Percentiles rank a stretch among this genome's conserved stretches.
These are phyloP conservation scores for Ceratocystis papillata DNA, from an alignment of 2,329 filamentous ascomycete species.

Conservation along the genomic window DNA sequence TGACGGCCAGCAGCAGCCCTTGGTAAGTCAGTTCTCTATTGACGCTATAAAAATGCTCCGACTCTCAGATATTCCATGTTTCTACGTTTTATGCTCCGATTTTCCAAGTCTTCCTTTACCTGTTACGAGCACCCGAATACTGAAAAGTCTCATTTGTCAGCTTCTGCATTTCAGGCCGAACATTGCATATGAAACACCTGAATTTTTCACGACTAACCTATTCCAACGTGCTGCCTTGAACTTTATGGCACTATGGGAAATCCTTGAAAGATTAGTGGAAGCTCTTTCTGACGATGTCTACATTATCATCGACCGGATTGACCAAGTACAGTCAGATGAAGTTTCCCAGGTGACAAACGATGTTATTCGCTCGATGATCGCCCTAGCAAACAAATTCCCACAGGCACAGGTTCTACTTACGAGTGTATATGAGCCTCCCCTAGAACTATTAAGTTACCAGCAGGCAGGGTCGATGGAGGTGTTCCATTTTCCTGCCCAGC, in stretches of 20 bases:
- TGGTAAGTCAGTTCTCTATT: constrained; percentile 21
- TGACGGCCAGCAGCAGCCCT: constrained; percentile 12
- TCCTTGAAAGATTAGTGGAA: constrained; percentile 21
- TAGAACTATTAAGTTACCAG: constrained; percentile 8
- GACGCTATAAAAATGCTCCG: constrained; percentile 20
- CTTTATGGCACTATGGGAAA: constrained; percentile 18
- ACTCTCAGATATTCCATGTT: constrained; percentile 16
- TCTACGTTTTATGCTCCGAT: constrained; percentile 21
- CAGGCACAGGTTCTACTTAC: constrained; percentile 18
- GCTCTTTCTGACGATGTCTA: constrained; percentile 20
- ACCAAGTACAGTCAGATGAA: constrained; percentile 20
- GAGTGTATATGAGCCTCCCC: constrained; percentile 24
- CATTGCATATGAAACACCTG: constrained; percentile 19
- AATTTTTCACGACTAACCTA: constrained; percentile 19
- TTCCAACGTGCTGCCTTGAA: constrained; percentile 13
- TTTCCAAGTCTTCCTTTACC: constrained; percentile 13
- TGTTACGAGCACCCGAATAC: constrained; percentile 18
- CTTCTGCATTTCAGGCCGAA: constrained; percentile 18
- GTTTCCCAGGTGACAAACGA: constrained; percentile 15
- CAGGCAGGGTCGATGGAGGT: constrained; percentile 13
- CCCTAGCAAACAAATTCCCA: constrained; percentile 10
- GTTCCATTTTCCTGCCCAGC: constrained; percentile 13
- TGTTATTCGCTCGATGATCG: constrained; percentile 19
- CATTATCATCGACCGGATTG: constrained; percentile 23
- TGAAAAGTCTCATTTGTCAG: constrained; percentile 23